phyloP scores from a whole-genome alignment of 768 basidiomycete species.

The Mycena rebaudengoi region DNA sequence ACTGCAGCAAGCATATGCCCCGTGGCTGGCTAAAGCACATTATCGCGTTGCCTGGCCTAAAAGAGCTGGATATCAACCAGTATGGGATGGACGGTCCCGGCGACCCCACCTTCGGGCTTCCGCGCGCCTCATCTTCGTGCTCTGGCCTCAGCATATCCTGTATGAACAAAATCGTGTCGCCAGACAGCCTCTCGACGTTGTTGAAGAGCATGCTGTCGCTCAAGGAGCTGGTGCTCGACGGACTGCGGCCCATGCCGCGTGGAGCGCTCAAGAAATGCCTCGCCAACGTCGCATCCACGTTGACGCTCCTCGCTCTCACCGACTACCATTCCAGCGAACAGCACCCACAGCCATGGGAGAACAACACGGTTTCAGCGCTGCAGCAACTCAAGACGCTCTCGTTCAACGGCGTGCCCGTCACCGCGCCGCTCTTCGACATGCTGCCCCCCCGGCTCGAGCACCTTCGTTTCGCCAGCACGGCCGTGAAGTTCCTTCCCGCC shows the following conservation, averaged over 20 bases:
- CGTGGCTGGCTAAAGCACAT: conserved; percentile 20
- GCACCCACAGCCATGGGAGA: conserved; percentile 11
- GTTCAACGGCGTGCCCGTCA: conserved; percentile 17
- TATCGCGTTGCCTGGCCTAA: conserved; percentile 22
- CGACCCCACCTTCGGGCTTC: not conserved
- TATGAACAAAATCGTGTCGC: not conserved
- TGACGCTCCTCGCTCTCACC: conserved; percentile 20
- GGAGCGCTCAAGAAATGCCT: conserved; percentile 16
- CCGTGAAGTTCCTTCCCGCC: not conserved
- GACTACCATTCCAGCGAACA: conserved; percentile 9
- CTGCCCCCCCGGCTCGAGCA: conserved; percentile 14
- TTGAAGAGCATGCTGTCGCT: conserved; percentile 20
- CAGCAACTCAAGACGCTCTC: conserved; percentile 11
- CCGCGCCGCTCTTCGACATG: conserved; percentile 9
- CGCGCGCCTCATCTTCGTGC: conserved; percentile 6
- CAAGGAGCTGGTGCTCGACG: conserved; percentile 22
- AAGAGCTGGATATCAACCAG: conserved; percentile 15
- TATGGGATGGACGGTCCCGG: not conserved
- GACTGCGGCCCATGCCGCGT: not conserved
- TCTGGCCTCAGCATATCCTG: conserved; percentile 18
- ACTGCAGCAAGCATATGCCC: not conserved
- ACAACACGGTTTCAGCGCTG: conserved; percentile 9
- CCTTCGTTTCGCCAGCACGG: conserved; percentile 7
- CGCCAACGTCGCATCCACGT: not conserved
- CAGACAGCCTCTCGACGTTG: not conserved